Evolutionary conservation across 306 rosid species (phyloP).

Genomic region (Quercus gilva): DNA sequence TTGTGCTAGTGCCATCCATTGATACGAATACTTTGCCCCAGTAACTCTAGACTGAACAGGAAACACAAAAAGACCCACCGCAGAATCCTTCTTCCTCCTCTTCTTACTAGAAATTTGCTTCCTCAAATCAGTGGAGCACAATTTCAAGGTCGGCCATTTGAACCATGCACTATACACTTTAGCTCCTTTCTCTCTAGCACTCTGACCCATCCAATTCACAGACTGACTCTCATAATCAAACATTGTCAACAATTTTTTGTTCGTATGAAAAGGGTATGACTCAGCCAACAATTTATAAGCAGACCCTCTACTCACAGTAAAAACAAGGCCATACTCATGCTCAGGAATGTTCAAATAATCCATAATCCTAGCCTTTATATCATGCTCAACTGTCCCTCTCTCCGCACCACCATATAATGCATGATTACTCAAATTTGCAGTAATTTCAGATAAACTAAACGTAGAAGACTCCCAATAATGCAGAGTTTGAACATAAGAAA

Average conservation of each 20-base stretch:
- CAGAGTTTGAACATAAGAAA: conserved; percentile 83
- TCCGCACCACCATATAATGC: conserved; percentile 94
- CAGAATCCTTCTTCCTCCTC: conserved; percentile 88
- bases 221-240: conserved; percentile 97
- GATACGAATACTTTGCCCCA: conserved; percentile 91
- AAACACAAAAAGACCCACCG: conserved; percentile 85
- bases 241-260: conserved; percentile 87
- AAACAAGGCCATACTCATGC: conserved; percentile 90
- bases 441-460: conserved; percentile 94
- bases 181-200: conserved; percentile 91
- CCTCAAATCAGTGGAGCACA: conserved; percentile 89
- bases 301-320: conserved; percentile 93
- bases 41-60: conserved; percentile 97
- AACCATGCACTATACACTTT: conserved; percentile 88
- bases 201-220: conserved; percentile 91
- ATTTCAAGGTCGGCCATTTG: conserved; percentile 94
- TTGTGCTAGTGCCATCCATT: conserved; percentile 95
- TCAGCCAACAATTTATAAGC: conserved; percentile 85
- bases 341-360: conserved; percentile 94
- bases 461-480: conserved; percentile 97
- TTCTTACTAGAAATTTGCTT: conserved; percentile 83
- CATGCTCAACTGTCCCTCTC: conserved; percentile 83
- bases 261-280: conserved; percentile 89
- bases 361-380: conserved; percentile 79
- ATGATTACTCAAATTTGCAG: conserved; percentile 90